These are phyloP conservation scores for Solidago caesia DNA, from an alignment of 129 eudicot genomes.

Conservation along the genomic window DNA sequence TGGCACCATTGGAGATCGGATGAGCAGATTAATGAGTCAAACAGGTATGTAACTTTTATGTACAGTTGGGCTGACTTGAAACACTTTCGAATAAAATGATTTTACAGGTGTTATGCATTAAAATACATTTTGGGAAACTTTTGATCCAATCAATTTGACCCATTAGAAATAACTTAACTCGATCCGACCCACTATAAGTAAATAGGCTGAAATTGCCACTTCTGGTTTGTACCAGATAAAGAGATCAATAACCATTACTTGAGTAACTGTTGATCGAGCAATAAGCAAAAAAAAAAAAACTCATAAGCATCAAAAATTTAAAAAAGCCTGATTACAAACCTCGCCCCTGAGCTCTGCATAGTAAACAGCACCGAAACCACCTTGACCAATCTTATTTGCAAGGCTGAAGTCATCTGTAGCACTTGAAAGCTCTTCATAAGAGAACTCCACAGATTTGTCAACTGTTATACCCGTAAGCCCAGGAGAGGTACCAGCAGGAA, in stretches of 20 bases:
- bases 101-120: no score
- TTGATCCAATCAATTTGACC: background rate
- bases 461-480: conserved; percentile 78
- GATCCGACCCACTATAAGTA: conserved; percentile 1
- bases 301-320: conserved; percentile 1
- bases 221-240: background rate
- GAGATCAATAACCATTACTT: background rate
- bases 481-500: conserved; percentile 50
- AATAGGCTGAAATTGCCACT: background rate
- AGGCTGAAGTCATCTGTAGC: conserved; percentile 88
- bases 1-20: no score
- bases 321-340: conserved; percentile 49
- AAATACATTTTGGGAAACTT: background rate
- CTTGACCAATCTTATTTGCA: conserved; percentile 89
- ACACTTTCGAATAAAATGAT: no score
- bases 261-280: conserved; percentile 1
- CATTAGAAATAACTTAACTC: background rate
- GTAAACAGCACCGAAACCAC: conserved; percentile 98
- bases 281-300: background rate
- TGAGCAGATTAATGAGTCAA: no score
- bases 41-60: no score
- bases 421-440: conserved; percentile 85
- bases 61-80: no score
- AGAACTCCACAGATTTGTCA: conserved; percentile 95
- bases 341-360: conserved; percentile 99